Conservation (phyloP, 2,329 filamentous ascomycete species). For the Colletotrichum tamarilloi region DNA sequence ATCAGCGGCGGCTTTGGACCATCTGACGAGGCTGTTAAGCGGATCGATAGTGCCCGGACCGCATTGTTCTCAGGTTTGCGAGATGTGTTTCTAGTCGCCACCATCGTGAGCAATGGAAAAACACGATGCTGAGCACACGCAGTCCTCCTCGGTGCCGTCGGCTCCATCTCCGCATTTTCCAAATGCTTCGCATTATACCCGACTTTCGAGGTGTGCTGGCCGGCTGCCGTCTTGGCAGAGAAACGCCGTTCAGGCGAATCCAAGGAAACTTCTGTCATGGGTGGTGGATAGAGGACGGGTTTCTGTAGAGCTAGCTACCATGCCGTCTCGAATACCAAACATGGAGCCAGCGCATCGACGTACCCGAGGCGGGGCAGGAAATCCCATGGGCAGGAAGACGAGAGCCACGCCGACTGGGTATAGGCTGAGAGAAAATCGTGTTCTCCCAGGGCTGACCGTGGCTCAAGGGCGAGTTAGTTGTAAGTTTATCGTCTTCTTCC, state of each 20-base stretch:
- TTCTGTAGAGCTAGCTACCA: not conserved
- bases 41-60: slow-evolving; percentile 1
- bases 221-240: slow-evolving; percentile 25
- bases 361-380: not conserved
- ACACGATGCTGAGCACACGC: not conserved
- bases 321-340: not conserved
- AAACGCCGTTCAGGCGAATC: not conserved
- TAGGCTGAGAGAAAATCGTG: not conserved
- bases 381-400: not conserved
- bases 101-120: not conserved
- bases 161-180: not conserved
- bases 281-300: not conserved
- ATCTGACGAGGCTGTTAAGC: not conserved
- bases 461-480: not conserved
- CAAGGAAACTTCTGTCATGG: not conserved
- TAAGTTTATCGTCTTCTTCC: not conserved
- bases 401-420: not conserved
- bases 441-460: slow-evolving; percentile 4
- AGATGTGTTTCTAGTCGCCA: not conserved
- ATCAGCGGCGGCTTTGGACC: not conserved
- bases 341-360: not conserved
- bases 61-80: slow-evolving; percentile 3
- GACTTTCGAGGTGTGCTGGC: slow-evolving; percentile 5
- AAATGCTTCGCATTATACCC: not conserved
- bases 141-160: slow-evolving; percentile 5